Evolutionary conservation across 1,139 yeast species (phyloP).

Genomic region (Geotrichum candidum): DNA sequence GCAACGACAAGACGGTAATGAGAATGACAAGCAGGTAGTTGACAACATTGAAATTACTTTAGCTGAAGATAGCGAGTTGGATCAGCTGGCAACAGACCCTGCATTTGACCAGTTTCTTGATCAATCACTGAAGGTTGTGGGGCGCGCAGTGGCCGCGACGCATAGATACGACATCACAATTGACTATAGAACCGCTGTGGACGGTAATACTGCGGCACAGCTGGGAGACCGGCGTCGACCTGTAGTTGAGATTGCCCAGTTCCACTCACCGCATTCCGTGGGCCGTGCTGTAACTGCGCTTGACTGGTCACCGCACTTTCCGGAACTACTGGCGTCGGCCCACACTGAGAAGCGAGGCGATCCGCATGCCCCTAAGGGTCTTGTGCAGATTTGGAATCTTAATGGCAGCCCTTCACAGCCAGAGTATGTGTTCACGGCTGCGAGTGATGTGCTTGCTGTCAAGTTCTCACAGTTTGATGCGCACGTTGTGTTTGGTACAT

Average conservation of each 20-base stretch:
- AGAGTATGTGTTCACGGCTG: slow-evolving; percentile 46
- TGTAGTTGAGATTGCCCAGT: slow-evolving; percentile 24
- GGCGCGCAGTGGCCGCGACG: slow-evolving; percentile 36
- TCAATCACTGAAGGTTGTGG: slow-evolving; percentile 39
- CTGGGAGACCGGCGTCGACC: slow-evolving; percentile 4
- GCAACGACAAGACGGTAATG: slow-evolving; percentile 12
- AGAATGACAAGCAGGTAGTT: slow-evolving; percentile 2
- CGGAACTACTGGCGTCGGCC: slow-evolving; percentile 42
- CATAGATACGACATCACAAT: slow-evolving; percentile 34
- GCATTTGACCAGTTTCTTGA: slow-evolving; percentile 32
- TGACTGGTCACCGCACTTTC: slow-evolving; percentile 41
- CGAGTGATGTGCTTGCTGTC: slow-evolving; percentile 40
- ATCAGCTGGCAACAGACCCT: slow-evolving; percentile 6
- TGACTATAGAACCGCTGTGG: slow-evolving; percentile 29
- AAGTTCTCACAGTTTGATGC: slow-evolving; percentile 39
- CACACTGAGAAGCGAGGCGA: slow-evolving; percentile 29
- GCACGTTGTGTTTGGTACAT: slow-evolving; percentile 40
- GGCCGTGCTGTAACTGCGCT: slow-evolving; percentile 38
- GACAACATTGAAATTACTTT: slow-evolving; percentile 7
- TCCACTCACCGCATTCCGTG: slow-evolving; percentile 25
- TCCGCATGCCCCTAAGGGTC: slow-evolving; percentile 31
- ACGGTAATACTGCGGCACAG: slow-evolving; percentile 6
- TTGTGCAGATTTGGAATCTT: slow-evolving; percentile 40
- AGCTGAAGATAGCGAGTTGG: slow-evolving; percentile 17
- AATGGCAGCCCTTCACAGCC: slow-evolving; percentile 36